Evolutionary conservation across 495 filamentous ascomycete genomes (phyloP).

Genomic region (Mytilinidion resinicola): DNA sequence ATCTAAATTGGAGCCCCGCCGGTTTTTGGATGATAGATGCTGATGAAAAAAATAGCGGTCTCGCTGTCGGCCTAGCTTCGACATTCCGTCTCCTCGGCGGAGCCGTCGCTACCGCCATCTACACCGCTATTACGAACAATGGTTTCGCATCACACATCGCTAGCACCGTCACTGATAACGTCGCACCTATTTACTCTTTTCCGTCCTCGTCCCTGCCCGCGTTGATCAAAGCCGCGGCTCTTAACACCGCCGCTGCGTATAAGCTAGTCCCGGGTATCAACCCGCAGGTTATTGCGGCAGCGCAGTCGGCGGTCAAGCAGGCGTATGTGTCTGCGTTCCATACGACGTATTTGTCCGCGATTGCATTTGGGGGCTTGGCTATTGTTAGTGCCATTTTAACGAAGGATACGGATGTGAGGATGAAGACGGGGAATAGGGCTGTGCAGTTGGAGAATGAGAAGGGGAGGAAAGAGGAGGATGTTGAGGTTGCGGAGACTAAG

Average conservation of each 20-base stretch:
- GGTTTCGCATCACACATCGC: constrained; percentile 11
- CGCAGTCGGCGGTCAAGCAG: constrained; percentile 19
- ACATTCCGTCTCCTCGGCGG: constrained; percentile 27
- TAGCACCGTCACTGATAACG: not conserved
- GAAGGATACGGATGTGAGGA: constrained; percentile 12
- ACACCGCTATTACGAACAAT: constrained; percentile 21
- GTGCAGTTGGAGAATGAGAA: constrained; percentile 23
- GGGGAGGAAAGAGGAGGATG: constrained; percentile 5
- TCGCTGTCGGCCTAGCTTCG: constrained; percentile 25
- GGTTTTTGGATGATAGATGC: too few relatives aligned
- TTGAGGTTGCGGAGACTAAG: not conserved
- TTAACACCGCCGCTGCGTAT: constrained; percentile 24
- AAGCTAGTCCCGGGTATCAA: constrained; percentile 14
- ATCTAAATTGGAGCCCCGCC: too few relatives aligned
- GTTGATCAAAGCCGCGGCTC: constrained; percentile 6
- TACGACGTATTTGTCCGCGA: constrained; percentile 15
- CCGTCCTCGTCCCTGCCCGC: not conserved
- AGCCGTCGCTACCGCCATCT: constrained; percentile 21
- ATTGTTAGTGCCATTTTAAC: constrained; percentile 20
- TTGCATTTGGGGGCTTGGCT: constrained; percentile 20
- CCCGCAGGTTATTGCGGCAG: constrained; percentile 2
- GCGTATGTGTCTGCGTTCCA: constrained; percentile 18
- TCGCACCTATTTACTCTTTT: not conserved
- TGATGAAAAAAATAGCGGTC: constrained; percentile 11
- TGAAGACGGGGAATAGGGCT: constrained; percentile 20